Percentiles rank a stretch among this genome's conserved stretches.
phyloP scores from a whole-genome alignment of 169 alveolate genomes.

The Plasmodium inui region DNA sequence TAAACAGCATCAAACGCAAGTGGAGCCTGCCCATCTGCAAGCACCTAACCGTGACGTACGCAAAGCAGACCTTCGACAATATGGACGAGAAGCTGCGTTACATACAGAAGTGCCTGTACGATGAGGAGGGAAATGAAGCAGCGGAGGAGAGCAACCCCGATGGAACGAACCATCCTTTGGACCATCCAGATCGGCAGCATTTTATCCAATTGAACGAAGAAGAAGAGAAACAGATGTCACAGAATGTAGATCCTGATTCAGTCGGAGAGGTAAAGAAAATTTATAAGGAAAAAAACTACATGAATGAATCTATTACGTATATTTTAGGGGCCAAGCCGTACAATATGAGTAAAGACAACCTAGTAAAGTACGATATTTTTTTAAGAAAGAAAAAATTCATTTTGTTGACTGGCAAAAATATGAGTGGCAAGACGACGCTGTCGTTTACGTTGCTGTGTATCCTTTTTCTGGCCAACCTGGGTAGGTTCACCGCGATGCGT shows the following conservation, averaged over 20 bases:
- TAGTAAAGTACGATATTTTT: conserved; percentile 64
- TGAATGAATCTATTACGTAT: conserved; percentile 51
- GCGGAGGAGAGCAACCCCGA: background rate
- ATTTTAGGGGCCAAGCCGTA: conserved; percentile 69
- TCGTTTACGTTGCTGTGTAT: conserved; percentile 67
- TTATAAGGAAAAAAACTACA: conserved; percentile 56
- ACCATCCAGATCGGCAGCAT: background rate
- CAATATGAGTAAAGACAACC: conserved; percentile 56
- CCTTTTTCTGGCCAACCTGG: conserved; percentile 65
- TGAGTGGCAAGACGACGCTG: conserved; percentile 75
- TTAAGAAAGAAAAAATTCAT: conserved; percentile 69
- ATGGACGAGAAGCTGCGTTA: conserved; percentile 15
- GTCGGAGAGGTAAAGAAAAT: conserved; percentile 67
- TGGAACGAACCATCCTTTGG: background rate
- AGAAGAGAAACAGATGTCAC: conserved; percentile 32
- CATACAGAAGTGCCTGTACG: conserved; percentile 29
- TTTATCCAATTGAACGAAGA: conserved; percentile 15
- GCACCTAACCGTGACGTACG: conserved; percentile 50
- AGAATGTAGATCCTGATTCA: conserved; percentile 29
- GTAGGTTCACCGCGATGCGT: background rate
- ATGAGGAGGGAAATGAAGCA: background rate
- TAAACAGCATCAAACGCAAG: conserved; percentile 37
- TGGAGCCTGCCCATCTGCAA: conserved; percentile 70
- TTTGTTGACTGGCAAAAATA: conserved; percentile 69
- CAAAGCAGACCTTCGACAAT: background rate